Evolutionary conservation across 1,139 yeast species (phyloP).

Genomic region (Sugiyamaella xylanicola): DNA sequence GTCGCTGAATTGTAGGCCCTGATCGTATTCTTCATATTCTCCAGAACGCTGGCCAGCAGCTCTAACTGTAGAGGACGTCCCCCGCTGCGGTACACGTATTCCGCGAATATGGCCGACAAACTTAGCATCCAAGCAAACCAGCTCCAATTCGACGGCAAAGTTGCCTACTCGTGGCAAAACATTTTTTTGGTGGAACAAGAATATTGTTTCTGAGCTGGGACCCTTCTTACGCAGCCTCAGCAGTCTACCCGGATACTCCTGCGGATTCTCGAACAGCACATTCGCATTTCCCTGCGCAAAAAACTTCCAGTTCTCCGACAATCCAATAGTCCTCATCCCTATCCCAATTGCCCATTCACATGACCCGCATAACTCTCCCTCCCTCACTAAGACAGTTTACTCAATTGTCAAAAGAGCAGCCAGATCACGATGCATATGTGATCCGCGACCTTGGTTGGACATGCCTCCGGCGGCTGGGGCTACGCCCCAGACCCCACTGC

Average conservation of each 20-base stretch:
- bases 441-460: too few relatives aligned
- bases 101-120: conserved; percentile 16
- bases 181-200: conserved; percentile 22
- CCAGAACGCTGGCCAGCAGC: too few relatives aligned
- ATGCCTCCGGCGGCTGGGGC: too few relatives aligned
- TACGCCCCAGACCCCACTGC: too few relatives aligned
- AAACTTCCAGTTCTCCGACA: conserved; percentile 28
- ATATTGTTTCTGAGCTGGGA: conserved; percentile 25
- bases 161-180: conserved; percentile 26
- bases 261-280: conserved; percentile 26
- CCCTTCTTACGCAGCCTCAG: conserved; percentile 33
- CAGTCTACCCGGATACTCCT: conserved; percentile 25
- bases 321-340: conserved; percentile 7
- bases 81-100: background rate
- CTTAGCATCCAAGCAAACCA: conserved; percentile 24
- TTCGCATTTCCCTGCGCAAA: conserved; percentile 38
- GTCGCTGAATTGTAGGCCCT: too few relatives aligned
- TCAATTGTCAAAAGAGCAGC: too few relatives aligned
- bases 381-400: too few relatives aligned
- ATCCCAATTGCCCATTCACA: background rate
- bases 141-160: conserved; percentile 23
- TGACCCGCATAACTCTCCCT: too few relatives aligned
- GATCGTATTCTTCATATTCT: too few relatives aligned
- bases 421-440: too few relatives aligned
- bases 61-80: too few relatives aligned